These are phyloP conservation scores for Chytriomyces sp. DNA, from an alignment of 192 early-diverging fungal genomes.

Conservation along the genomic window DNA sequence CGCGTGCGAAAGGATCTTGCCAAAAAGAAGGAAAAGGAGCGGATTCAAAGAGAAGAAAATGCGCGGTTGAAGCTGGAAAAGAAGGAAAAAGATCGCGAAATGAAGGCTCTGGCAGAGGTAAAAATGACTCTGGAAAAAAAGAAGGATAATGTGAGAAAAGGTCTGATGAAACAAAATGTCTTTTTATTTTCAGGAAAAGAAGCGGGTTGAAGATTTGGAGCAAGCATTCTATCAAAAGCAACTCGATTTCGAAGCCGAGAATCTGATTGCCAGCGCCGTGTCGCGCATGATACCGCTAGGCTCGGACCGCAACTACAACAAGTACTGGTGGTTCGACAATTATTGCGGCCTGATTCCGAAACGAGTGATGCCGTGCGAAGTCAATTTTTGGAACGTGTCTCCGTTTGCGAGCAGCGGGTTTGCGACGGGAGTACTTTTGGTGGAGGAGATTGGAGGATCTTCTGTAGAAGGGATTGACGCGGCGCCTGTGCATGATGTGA, in stretches of 20 bases:
- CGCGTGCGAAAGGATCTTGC: conserved; percentile 32
- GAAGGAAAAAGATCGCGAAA: conserved; percentile 46
- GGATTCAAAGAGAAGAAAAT: conserved; percentile 49
- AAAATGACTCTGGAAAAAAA: neutral
- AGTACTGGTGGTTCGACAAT: conserved; percentile 91
- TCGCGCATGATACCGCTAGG: conserved; percentile 78
- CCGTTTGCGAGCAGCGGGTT: conserved; percentile 23
- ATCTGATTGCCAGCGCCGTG: conserved; percentile 62
- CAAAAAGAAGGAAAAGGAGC: conserved; percentile 49
- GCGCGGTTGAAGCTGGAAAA: conserved; percentile 30
- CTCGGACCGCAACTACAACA: conserved; percentile 81
- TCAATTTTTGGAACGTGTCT: neutral
- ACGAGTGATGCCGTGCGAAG: conserved; percentile 41
- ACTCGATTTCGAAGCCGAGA: conserved; percentile 74
- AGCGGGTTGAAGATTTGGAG: conserved; percentile 63
- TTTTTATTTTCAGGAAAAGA: conserved; percentile 41
- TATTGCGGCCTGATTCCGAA: conserved; percentile 62
- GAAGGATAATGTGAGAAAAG: neutral
- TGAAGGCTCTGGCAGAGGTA: conserved; percentile 18
- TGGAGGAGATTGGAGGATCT: conserved; percentile 52
- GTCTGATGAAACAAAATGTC: neutral
- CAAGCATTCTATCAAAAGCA: conserved; percentile 53
- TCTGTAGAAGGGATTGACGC: conserved; percentile 37
- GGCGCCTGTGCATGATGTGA: neutral
- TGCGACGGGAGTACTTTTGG: conserved; percentile 50